Evolutionary conservation across 495 filamentous ascomycete species (phyloP), one percentile per base, ranked within the genome.

Genomic region (Penicillium antarcticum): DNA sequence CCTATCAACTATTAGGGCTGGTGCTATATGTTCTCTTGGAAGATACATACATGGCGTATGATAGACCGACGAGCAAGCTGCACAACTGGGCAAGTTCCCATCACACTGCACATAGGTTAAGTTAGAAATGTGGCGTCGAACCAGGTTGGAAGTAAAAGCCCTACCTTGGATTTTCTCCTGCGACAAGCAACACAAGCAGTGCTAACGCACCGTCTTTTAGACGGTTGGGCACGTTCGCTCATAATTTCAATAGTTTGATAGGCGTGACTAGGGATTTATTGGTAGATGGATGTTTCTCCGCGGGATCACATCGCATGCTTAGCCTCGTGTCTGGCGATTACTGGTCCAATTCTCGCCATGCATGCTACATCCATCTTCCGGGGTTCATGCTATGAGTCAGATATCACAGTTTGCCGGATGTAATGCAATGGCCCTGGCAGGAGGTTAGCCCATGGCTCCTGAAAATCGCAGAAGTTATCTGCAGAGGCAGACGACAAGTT

Each of bases 31-130:
- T 11, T 8, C 19, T 36, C 3, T 5, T 5, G 10, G 12, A 11
- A 36, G 24, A 17, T 33, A 53, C 62, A 48, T 65, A 73, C 78
- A 81, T 51, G 77, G 73, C 36, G 94, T 97, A 52, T 92, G 87
- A 61, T 98, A 98, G 35, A 98, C 95, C 40, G 90, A 95, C 19
- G 89, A 82, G 70, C 94, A 98, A 19, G 94, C 94, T 14, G 94
- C 91, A 62, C 94, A 98, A 56, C 88, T 90, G 4, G 94, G 94
- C 3, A 87, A 79, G 33, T 92, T 89, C 44, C 94, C 95, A 70
- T 98, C 95, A 69, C 94, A 97, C 83, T 88, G 41, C 33, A 43
- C 35, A 18, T 18, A 50, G 38, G 12, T 17, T 43, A 18, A 26
- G 52, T 69, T 32, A 69, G 65, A 16, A 49, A 34, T 35, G 38